phyloP scores from a whole-genome alignment of 768 basidiomycete genomes.

The Leccinum pellstonianum region DNA sequence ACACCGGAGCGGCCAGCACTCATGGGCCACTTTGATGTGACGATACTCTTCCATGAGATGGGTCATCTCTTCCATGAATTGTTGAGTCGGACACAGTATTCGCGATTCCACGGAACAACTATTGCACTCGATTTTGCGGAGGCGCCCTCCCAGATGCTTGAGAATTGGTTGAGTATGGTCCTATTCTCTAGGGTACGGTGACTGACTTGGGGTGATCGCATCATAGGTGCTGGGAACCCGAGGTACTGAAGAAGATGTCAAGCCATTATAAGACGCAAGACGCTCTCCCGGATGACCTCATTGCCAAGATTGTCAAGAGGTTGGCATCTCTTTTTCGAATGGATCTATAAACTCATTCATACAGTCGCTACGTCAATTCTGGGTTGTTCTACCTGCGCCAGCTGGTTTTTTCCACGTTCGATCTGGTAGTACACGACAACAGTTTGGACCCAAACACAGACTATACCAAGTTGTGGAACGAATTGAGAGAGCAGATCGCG shows the following conservation, averaged over 20 bases:
- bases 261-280: slow-evolving; percentile 75
- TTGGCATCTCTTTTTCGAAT: not conserved
- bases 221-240: slow-evolving; percentile 75
- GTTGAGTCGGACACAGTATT: slow-evolving; percentile 65
- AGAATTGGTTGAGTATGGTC: slow-evolving; percentile 63
- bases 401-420: slow-evolving; percentile 63
- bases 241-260: slow-evolving; percentile 74
- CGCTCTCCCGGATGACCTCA: slow-evolving; percentile 63
- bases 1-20: slow-evolving; percentile 78
- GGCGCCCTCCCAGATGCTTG: slow-evolving; percentile 90
- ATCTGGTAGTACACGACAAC: slow-evolving; percentile 26
- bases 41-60: slow-evolving; percentile 93
- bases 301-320: slow-evolving; percentile 81
- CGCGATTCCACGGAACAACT: slow-evolving; percentile 80
- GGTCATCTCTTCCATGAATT: slow-evolving; percentile 73
- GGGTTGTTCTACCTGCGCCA: slow-evolving; percentile 72
- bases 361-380: slow-evolving; percentile 73
- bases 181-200: not conserved
- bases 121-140: slow-evolving; percentile 85
- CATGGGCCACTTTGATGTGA: slow-evolving; percentile 85
- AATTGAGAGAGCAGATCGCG: slow-evolving; percentile 65
- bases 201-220: not conserved
- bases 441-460: slow-evolving; percentile 55
- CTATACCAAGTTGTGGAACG: slow-evolving; percentile 79
- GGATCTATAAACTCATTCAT: not conserved